Evolutionary conservation across 257 asterid genomes (phyloP).

Genomic region (Striga asiatica): DNA sequence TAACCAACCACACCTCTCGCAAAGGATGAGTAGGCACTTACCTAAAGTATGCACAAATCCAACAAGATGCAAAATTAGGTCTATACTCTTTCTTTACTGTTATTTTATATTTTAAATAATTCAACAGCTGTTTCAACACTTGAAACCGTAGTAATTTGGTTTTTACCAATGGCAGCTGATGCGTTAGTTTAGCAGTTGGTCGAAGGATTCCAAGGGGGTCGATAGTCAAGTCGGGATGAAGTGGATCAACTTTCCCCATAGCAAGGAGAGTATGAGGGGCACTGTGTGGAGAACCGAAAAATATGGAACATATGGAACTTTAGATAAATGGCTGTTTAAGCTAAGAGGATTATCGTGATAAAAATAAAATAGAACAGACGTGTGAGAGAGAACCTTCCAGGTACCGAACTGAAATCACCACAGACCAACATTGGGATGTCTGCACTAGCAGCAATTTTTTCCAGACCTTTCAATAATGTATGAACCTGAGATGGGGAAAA

Average conservation of each 20-base stretch:
- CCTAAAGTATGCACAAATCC: slow-evolving; percentile 34
- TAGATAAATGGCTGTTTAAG: too few relatives aligned
- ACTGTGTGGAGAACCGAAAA: slow-evolving; percentile 29
- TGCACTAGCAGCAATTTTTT: slow-evolving; percentile 90
- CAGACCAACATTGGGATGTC: too few relatives aligned
- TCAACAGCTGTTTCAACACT: neutral
- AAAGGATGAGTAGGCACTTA: slow-evolving; percentile 91
- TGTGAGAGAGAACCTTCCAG: slow-evolving; percentile 47
- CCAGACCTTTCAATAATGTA: slow-evolving; percentile 85
- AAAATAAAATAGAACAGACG: neutral
- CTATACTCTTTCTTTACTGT: too few relatives aligned
- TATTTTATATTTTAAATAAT: neutral
- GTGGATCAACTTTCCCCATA: slow-evolving; percentile 86
- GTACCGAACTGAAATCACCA: slow-evolving; percentile 78
- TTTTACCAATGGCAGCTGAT: slow-evolving; percentile 81
- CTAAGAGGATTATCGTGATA: too few relatives aligned
- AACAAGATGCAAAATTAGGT: too few relatives aligned
- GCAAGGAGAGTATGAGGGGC: slow-evolving; percentile 96
- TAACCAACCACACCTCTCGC: slow-evolving; percentile 63
- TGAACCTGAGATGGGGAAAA: slow-evolving; percentile 48
- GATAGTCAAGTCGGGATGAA: slow-evolving; percentile 61
- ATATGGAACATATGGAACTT: neutral
- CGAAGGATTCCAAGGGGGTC: slow-evolving; percentile 90
- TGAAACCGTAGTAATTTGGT: neutral
- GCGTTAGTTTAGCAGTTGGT: slow-evolving; percentile 60